These are phyloP conservation scores for Jamesozyma rosinii DNA, from an alignment of 805 yeast species.

Conservation along the genomic window DNA sequence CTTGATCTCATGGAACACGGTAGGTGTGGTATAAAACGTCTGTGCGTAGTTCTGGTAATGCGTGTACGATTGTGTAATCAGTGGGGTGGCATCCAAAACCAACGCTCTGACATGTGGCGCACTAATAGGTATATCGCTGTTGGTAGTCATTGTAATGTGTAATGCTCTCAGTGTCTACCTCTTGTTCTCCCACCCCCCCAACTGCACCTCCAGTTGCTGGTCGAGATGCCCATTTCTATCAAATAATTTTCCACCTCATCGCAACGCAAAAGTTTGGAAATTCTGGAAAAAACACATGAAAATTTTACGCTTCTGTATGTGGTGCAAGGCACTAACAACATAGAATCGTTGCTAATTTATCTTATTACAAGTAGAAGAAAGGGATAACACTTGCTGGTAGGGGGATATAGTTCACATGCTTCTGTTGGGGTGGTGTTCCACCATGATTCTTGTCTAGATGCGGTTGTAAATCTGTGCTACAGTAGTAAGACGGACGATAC, in stretches of 20 bases:
- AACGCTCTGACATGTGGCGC: conserved; percentile 42
- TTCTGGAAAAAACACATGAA: neutral
- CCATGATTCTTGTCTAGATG: too few species aligned
- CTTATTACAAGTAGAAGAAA: too few species aligned
- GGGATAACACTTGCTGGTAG: too few species aligned
- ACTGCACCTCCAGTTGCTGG: neutral
- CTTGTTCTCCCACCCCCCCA: neutral
- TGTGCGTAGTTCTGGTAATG: conserved; percentile 62
- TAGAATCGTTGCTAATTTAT: too few species aligned
- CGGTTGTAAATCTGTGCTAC: too few species aligned
- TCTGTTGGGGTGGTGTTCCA: too few species aligned
- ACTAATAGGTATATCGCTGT: neutral
- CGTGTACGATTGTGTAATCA: conserved; percentile 76
- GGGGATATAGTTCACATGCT: too few species aligned
- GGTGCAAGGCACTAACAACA: too few species aligned
- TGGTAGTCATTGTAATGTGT: neutral
- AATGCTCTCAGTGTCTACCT: neutral
- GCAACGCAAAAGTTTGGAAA: neutral
- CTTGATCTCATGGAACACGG: conserved; percentile 75
- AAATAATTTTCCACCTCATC: neutral
- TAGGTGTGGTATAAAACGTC: conserved; percentile 80
- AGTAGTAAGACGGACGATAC: too few species aligned
- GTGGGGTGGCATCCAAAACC: conserved; percentile 90
- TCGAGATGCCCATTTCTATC: neutral
- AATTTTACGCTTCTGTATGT: too few species aligned